A percentile compares a stretch with the other conserved stretches of the same genome.
These are phyloP conservation scores for Fusarium buharicum DNA, from an alignment of 2,329 filamentous ascomycete species.

Conservation along the genomic window DNA sequence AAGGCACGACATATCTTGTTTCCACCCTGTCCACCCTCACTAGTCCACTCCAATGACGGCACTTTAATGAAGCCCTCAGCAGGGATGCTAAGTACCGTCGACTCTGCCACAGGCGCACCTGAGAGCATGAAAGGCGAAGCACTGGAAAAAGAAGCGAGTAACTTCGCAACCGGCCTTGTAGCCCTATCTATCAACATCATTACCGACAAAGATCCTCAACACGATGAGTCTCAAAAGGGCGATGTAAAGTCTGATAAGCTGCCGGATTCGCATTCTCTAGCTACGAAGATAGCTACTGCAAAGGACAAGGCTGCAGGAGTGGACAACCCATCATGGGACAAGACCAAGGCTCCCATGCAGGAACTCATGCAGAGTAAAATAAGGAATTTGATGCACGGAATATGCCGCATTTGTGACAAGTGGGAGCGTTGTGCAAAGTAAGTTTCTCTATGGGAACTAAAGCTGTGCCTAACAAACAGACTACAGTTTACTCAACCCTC, in stretches of 20 bases:
- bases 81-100: slow-evolving; percentile 76
- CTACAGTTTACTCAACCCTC: slow-evolving; percentile 62
- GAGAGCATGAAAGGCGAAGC: slow-evolving; percentile 83
- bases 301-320: slow-evolving; percentile 58
- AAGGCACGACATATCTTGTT: slow-evolving; percentile 70
- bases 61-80: slow-evolving; percentile 78
- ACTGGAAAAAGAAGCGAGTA: slow-evolving; percentile 80
- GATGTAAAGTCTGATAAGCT: slow-evolving; percentile 55
- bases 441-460: background rate
- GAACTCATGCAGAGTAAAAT: slow-evolving; percentile 79
- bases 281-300: slow-evolving; percentile 57
- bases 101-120: slow-evolving; percentile 79
- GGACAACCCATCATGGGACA: slow-evolving; percentile 64
- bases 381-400: slow-evolving; percentile 71
- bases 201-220: slow-evolving; percentile 76
- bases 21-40: slow-evolving; percentile 76
- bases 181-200: slow-evolving; percentile 71
- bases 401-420: slow-evolving; percentile 54
- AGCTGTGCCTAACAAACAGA: background rate
- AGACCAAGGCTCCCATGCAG: slow-evolving; percentile 80
- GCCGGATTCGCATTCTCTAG: slow-evolving; percentile 25
- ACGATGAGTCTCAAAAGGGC: slow-evolving; percentile 51
- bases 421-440: slow-evolving; percentile 57
- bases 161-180: slow-evolving; percentile 74
- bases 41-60: slow-evolving; percentile 74